Conservation (phyloP, 1,139 yeast species). For the Hyphopichia wangnamkhiaoensis region DNA sequence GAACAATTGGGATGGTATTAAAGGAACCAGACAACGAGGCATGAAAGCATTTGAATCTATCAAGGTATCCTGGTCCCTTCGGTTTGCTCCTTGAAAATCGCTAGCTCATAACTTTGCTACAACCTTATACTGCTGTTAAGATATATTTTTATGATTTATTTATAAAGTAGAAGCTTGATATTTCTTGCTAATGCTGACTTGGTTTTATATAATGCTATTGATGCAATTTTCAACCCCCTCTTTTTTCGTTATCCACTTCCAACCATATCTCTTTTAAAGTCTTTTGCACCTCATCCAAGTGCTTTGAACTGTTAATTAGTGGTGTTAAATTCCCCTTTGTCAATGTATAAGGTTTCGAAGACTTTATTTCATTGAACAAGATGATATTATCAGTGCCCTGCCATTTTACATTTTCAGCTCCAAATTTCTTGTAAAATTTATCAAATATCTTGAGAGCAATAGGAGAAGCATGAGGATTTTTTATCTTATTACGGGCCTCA, state of each 20-base stretch:
- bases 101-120: too few relatives aligned
- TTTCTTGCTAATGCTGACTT: too few relatives aligned
- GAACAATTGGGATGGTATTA: conserved; percentile 70
- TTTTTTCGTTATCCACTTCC: conserved; percentile 48
- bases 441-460: conserved; percentile 20
- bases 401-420: conserved; percentile 26
- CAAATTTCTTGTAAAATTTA: conserved; percentile 20
- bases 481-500: not conserved
- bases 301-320: conserved; percentile 33
- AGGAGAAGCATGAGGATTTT: conserved; percentile 5
- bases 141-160: not conserved
- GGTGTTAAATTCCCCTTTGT: conserved; percentile 23
- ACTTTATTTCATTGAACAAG: conserved; percentile 25
- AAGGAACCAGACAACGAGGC: conserved; percentile 62
- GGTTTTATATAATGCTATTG: not conserved
- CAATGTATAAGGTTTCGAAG: conserved; percentile 32
- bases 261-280: conserved; percentile 60
- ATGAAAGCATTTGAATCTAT: conserved; percentile 50
- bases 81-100: not conserved
- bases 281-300: conserved; percentile 49
- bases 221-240: conserved; percentile 58
- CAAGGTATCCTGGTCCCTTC: conserved; percentile 15
- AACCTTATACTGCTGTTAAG: too few relatives aligned
- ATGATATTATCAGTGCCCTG: conserved; percentile 23
- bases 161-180: too few relatives aligned